These are phyloP conservation scores for Cryptococcus amylolentus DNA, from an alignment of 1,284 basidiomycete genomes.

Conservation along the genomic window DNA sequence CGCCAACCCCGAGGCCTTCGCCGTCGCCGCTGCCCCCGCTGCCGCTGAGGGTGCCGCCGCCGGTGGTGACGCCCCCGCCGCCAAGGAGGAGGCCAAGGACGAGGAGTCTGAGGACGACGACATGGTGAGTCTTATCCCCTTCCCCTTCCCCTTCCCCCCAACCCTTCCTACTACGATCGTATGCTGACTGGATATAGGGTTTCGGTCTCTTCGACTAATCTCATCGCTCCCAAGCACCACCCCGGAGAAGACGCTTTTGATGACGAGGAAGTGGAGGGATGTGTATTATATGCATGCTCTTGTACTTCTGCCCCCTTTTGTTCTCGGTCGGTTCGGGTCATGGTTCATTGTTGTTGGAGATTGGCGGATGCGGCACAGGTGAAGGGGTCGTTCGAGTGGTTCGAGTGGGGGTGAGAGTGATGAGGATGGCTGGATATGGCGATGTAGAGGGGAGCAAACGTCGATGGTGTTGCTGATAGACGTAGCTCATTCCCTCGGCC, in stretches of 20 bases:
- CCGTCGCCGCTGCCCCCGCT: slow-evolving; percentile 67
- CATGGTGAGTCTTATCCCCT: slow-evolving; percentile 70
- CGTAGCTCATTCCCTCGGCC: no score
- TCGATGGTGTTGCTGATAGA: no score
- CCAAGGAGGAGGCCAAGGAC: slow-evolving; percentile 59
- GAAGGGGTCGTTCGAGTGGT: no score
- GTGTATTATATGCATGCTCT: background rate
- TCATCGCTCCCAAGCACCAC: background rate
- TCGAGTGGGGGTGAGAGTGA: no score
- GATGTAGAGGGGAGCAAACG: no score
- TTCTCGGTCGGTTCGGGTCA: no score
- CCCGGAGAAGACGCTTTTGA: no score
- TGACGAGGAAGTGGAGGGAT: background rate
- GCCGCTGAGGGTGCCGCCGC: slow-evolving; percentile 57
- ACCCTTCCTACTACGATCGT: slow-evolving; percentile 39
- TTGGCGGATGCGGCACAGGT: no score
- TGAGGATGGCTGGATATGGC: no score
- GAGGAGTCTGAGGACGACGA: slow-evolving; percentile 65
- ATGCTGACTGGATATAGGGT: slow-evolving; percentile 40
- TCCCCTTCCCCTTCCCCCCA: no score
- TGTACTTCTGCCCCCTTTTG: background rate
- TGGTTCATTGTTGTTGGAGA: no score
- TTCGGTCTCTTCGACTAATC: slow-evolving; percentile 84
- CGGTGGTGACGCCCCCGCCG: slow-evolving; percentile 55
- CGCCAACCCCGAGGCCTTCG: slow-evolving; percentile 95